phyloP scores from a whole-genome alignment of 257 asterid species.

The Anisodus tanguticus region DNA sequence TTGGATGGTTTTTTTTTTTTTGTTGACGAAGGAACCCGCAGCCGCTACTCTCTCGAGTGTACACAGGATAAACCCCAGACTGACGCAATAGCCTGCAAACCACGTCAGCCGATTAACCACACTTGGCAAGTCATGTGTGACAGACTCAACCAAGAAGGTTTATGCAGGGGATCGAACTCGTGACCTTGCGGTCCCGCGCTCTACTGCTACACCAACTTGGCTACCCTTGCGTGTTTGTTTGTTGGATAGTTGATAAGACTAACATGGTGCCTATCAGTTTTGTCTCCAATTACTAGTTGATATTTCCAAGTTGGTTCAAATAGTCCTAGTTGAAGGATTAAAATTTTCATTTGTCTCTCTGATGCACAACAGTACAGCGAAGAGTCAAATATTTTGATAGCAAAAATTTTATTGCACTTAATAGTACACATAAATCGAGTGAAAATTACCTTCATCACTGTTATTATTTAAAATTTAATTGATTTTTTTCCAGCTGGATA shows the following conservation, averaged over 20 bases:
- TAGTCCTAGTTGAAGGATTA: background rate
- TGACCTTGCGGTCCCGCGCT: too few species aligned
- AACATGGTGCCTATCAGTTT: constrained; percentile 8
- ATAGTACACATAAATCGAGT: background rate
- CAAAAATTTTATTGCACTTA: background rate
- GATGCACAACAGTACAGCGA: constrained; percentile 48
- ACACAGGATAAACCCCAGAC: too few species aligned
- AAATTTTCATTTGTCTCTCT: constrained; percentile 44
- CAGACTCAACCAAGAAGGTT: too few species aligned
- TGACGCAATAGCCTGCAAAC: too few species aligned
- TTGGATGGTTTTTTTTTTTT: too few species aligned
- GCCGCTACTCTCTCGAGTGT: too few species aligned
- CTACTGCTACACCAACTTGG: too few species aligned
- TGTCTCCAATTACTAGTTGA: background rate
- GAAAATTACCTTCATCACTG: background rate
- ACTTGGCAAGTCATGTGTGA: too few species aligned
- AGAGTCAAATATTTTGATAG: constrained; percentile 30
- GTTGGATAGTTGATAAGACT: background rate
- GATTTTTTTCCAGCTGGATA: background rate
- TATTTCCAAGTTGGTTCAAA: constrained; percentile 18
- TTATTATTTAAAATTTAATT: background rate
- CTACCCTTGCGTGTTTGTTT: too few species aligned
- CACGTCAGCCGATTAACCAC: too few species aligned
- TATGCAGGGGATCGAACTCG: too few species aligned
- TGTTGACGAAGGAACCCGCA: too few species aligned